Conservation (phyloP, 306 rosid species). For the Prunus persica region DNA sequence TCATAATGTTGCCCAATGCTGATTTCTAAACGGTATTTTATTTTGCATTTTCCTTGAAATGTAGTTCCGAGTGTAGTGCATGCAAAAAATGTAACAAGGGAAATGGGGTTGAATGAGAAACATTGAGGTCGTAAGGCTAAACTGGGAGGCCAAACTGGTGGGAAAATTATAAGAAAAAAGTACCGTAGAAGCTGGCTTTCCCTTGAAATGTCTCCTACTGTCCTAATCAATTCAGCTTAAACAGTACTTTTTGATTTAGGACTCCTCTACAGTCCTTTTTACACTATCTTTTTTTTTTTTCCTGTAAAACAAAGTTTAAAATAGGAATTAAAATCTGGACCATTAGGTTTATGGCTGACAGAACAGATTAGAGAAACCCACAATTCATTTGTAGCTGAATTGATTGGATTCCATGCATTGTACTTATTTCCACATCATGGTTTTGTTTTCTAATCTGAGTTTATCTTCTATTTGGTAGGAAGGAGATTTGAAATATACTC, state of each 20-base stretch:
- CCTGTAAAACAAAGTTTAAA: background rate
- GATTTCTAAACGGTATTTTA: background rate
- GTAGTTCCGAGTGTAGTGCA: background rate
- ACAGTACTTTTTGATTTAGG: background rate
- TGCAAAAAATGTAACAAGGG: background rate
- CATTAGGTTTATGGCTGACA: background rate
- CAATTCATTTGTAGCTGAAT: background rate
- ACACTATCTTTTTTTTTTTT: too few relatives aligned
- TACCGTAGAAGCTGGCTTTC: too few relatives aligned
- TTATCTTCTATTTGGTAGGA: constrained; percentile 45
- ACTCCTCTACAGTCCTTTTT: background rate
- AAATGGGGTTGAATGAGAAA: background rate
- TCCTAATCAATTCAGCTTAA: too few relatives aligned
- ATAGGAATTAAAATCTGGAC: background rate
- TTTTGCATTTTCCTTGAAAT: too few relatives aligned
- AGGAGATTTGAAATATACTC: constrained; percentile 80
- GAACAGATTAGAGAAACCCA: background rate
- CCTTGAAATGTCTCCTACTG: too few relatives aligned
- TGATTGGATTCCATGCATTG: background rate
- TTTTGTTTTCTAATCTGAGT: constrained; percentile 2
- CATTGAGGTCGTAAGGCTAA: background rate
- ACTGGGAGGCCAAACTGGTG: background rate
- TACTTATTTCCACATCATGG: background rate
- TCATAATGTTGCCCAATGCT: background rate
- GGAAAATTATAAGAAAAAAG: background rate